A percentile compares a stretch with the other conserved stretches of the same genome.
phyloP scores from a whole-genome alignment of 2,329 filamentous ascomycete species.

The Trichophyton benhamiae region DNA sequence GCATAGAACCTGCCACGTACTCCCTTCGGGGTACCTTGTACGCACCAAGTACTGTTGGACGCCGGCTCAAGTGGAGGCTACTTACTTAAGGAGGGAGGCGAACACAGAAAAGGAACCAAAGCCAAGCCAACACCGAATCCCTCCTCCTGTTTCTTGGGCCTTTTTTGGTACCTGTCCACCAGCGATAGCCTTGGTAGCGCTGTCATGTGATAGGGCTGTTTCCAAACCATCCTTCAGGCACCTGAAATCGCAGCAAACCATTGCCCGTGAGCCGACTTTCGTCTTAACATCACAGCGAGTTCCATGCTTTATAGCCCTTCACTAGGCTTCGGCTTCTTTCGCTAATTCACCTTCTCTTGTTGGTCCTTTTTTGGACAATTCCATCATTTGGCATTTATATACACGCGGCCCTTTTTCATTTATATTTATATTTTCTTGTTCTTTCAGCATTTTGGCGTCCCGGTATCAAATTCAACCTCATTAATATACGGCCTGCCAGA shows the following conservation, averaged over 20 bases:
- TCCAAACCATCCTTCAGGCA: background rate
- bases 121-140: background rate
- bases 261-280: background rate
- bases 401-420: background rate
- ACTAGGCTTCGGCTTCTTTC: background rate
- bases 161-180: background rate
- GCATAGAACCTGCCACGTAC: background rate
- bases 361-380: background rate
- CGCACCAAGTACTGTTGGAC: background rate
- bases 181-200: no score
- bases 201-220: constrained; percentile 3
- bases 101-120: background rate
- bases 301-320: background rate
- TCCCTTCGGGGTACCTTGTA: background rate
- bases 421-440: background rate
- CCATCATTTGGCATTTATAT: background rate
- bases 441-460: background rate
- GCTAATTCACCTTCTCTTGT: constrained; percentile 1
- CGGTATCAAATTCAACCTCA: background rate
- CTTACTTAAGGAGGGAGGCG: background rate
- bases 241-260: background rate
- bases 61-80: background rate
- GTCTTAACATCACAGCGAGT: background rate
- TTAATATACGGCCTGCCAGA: background rate
- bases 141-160: background rate